Percentiles rank a stretch among this genome's conserved stretches.
phyloP scores from a whole-genome alignment of 106 monocot species.

The Hemerocallis citrina region DNA sequence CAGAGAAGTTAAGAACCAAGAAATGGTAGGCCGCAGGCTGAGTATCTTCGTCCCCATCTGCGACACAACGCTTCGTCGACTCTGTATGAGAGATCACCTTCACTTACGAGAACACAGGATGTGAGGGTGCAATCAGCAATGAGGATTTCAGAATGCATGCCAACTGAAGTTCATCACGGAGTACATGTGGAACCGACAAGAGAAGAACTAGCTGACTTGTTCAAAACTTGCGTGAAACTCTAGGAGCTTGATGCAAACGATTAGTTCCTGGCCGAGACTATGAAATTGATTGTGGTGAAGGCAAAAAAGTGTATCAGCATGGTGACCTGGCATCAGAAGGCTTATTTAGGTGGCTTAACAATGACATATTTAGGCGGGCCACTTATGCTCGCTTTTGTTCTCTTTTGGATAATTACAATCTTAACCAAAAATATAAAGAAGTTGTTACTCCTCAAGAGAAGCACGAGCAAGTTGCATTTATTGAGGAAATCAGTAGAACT shows the following conservation, averaged over 20 bases:
- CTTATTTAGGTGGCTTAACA: conserved; percentile 61
- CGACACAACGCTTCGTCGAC: too few relatives aligned
- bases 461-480: conserved; percentile 76
- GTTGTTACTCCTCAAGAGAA: conserved; percentile 72
- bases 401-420: conserved; percentile 94
- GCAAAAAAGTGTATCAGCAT: conserved; percentile 72
- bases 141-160: too few relatives aligned
- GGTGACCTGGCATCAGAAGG: conserved; percentile 67
- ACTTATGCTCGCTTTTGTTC: conserved; percentile 74
- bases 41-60: too few relatives aligned
- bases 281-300: conserved; percentile 66
- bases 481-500: conserved; percentile 91
- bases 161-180: conserved; percentile 20
- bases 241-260: conserved; percentile 89
- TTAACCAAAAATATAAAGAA: conserved; percentile 67
- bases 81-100: too few relatives aligned
- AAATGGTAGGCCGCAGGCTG: too few relatives aligned
- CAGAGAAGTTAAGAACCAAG: too few relatives aligned
- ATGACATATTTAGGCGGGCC: conserved; percentile 45
- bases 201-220: conserved; percentile 64
- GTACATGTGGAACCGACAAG: conserved; percentile 39
- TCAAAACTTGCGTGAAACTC: conserved; percentile 62
- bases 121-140: too few relatives aligned
- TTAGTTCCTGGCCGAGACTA: conserved; percentile 82
- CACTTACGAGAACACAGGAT: too few relatives aligned